These are phyloP conservation scores for Metschnikowia lachancei DNA, from an alignment of 805 yeast genomes.

Conservation along the genomic window DNA sequence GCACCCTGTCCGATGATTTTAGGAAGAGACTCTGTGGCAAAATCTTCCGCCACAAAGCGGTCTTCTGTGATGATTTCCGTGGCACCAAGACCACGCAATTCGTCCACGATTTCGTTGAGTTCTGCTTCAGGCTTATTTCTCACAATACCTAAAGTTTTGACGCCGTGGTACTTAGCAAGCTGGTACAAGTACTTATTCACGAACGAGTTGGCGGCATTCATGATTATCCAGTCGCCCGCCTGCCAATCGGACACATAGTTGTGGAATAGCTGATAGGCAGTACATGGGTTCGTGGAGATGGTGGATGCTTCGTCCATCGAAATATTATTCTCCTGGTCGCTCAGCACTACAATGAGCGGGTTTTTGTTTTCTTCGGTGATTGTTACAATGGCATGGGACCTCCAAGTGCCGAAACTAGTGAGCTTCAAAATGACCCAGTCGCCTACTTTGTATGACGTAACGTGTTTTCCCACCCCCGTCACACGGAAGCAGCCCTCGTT, in stretches of 20 bases:
- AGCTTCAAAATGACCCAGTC: slow-evolving; percentile 22
- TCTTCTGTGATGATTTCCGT: slow-evolving; percentile 31
- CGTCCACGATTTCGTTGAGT: slow-evolving; percentile 17
- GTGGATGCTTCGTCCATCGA: slow-evolving; percentile 23
- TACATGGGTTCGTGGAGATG: slow-evolving; percentile 22
- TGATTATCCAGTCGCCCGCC: slow-evolving; percentile 32
- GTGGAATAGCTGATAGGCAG: slow-evolving; percentile 24
- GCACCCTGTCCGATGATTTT: slow-evolving; percentile 20
- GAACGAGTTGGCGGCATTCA: slow-evolving; percentile 36
- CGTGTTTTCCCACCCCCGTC: slow-evolving; percentile 62
- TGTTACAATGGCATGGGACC: slow-evolving; percentile 22
- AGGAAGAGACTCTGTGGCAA: slow-evolving; percentile 15
- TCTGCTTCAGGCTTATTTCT: slow-evolving; percentile 28
- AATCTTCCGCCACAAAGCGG: slow-evolving; percentile 23
- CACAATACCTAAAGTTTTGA: slow-evolving; percentile 29
- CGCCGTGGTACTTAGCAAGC: slow-evolving; percentile 24
- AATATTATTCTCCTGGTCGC: slow-evolving; percentile 3
- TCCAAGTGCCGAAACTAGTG: slow-evolving; percentile 26
- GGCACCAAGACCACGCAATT: slow-evolving; percentile 30
- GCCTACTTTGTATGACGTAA: slow-evolving; percentile 46
- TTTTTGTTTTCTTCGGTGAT: slow-evolving; percentile 12
- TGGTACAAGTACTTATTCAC: slow-evolving; percentile 32
- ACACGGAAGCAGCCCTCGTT: slow-evolving; percentile 91
- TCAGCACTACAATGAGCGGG: slow-evolving; percentile 16
- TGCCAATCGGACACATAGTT: slow-evolving; percentile 22